phyloP scores from a whole-genome alignment of 345 rosid species.

The Schrenkiella parvula region DNA sequence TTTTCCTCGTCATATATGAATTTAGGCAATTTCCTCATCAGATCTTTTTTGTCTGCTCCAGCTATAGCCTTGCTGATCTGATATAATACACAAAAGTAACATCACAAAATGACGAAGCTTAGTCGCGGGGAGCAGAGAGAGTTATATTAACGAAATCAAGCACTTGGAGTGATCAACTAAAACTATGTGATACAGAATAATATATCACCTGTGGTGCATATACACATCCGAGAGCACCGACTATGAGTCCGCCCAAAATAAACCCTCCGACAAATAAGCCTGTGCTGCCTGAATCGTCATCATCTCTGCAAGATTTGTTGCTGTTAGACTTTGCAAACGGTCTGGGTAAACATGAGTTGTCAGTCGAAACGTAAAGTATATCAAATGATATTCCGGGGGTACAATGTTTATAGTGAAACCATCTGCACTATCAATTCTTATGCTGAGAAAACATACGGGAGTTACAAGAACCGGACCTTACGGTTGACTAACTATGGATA shows the following conservation, averaged over 20 bases:
- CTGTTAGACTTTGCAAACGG: slow-evolving; percentile 4
- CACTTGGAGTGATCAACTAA: not conserved
- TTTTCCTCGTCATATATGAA: slow-evolving; percentile 98
- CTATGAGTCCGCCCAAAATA: slow-evolving; percentile 80
- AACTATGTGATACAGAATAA: slow-evolving; percentile 17
- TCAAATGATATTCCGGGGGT: not conserved
- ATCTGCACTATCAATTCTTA: not conserved
- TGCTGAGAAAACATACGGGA: not conserved
- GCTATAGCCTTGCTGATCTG: slow-evolving; percentile 85
- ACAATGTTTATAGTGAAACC: not conserved
- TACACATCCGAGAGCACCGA: slow-evolving; percentile 93
- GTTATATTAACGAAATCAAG: not conserved
- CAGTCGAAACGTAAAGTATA: not conserved
- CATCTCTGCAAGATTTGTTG: slow-evolving; percentile 48
- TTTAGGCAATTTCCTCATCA: slow-evolving; percentile 91
- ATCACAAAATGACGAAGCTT: not conserved
- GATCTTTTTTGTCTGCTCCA: slow-evolving; percentile 75
- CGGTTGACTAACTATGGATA: not conserved
- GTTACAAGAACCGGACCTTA: not conserved
- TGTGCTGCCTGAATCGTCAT: slow-evolving; percentile 51
- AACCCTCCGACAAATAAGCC: slow-evolving; percentile 83
- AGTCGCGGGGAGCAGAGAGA: not conserved
- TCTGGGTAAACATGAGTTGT: not conserved
- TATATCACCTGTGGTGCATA: slow-evolving; percentile 82
- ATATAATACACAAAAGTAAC: not conserved